Evolutionary conservation across 2,329 filamentous ascomycete genomes (phyloP).

Genomic region (Eutypella sp.): DNA sequence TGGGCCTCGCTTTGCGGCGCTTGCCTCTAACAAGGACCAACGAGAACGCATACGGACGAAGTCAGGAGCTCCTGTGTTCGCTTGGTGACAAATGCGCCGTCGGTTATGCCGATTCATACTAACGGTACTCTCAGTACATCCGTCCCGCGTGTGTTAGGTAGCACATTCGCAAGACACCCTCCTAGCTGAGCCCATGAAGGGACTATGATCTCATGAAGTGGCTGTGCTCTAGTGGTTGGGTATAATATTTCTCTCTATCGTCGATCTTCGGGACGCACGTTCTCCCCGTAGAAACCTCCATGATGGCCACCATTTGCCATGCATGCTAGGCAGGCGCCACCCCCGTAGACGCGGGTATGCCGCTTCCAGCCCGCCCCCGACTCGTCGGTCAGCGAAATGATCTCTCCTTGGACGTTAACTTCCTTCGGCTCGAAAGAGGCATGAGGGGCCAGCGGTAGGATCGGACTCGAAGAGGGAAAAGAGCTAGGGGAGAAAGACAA

Average conservation of each 20-base stretch:
- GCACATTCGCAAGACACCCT: too few species aligned
- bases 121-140: too few species aligned
- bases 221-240: too few species aligned
- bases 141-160: too few species aligned
- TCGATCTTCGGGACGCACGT: constrained; percentile 48
- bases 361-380: constrained; percentile 49
- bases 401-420: constrained; percentile 45
- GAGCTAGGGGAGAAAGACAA: constrained; percentile 41
- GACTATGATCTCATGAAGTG: neutral
- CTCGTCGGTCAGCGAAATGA: constrained; percentile 43
- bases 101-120: too few species aligned
- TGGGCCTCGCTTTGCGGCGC: too few species aligned
- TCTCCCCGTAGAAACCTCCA: constrained; percentile 49
- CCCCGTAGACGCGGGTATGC: constrained; percentile 56
- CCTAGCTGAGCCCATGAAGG: too few species aligned
- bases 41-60: too few species aligned
- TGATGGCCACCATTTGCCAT: constrained; percentile 34
- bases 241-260: too few species aligned
- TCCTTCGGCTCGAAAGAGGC: constrained; percentile 29
- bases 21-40: too few species aligned
- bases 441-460: constrained; percentile 43
- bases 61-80: too few species aligned
- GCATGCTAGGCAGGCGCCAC: constrained; percentile 53
- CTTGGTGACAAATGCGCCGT: too few species aligned
- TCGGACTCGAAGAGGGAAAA: constrained; percentile 43